Base-by-base conservation (phyloP, 225 moss, liverwort and hornwort genomes). In the Bryoerythrophyllum caledonicum region DNA sequence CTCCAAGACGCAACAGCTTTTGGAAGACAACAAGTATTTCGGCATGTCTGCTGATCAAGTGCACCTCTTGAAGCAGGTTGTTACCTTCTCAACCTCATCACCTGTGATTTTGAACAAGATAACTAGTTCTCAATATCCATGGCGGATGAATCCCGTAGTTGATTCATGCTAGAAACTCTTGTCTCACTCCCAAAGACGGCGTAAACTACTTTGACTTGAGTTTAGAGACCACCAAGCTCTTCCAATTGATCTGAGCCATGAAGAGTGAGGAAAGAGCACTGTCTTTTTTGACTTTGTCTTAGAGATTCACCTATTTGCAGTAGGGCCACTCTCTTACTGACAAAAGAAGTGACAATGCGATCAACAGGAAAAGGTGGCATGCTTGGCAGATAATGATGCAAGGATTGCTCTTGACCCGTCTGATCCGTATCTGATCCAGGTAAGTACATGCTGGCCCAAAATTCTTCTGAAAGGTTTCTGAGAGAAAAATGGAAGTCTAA, bases 311-410 rank as follows among this genome's bases (percentile, higher is more conserved):
- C n/a, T n/a, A n/a, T n/a, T 30, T 38, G 63, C 58, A 59, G 25
- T 54, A 23, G 54, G 54, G 40, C 23, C 46, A 49, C 70, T 70
- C 24, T 65, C 32, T 63, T 4, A 2, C 26, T 63, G 62, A 16
- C 61, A 19, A 40, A 56, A 41, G 41, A 67, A 37, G 30, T 75
- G 75, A 81, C 75, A 62, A 21, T 11, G 20, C 34, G 52, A 35
- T 79, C n/a, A n/a, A 64, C 90, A 99, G 99, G 99, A 99, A 76
- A 99, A 99, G 82, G 95, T 99, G 44, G 95, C 99, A 54, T 99
- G 99, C 79, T 78, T 99, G 70, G 88, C 90, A 58, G 95, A 99
- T 67, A 94, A 88, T 60, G 86, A 92, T 74, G 95, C 90, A 71
- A 89, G 85, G 83, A 86, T 99, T 74, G 89, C 90, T 41, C 73